These are phyloP conservation scores for Phytophthora fragariaefolia DNA, from an alignment of 352 stramenopile species.

Conservation along the genomic window DNA sequence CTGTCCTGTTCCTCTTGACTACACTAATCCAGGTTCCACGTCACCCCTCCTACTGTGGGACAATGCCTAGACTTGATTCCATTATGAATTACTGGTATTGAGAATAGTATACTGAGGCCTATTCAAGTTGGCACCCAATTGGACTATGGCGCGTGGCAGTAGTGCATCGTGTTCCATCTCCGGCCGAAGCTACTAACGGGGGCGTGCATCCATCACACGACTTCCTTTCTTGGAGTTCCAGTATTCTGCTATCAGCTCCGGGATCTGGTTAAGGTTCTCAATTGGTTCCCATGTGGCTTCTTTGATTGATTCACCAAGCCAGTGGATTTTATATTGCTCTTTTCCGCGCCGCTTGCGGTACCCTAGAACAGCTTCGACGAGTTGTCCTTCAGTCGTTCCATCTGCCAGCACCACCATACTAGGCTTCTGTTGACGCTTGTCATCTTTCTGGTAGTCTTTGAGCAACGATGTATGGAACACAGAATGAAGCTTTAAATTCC, in stretches of 20 bases:
- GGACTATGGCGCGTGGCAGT: no score
- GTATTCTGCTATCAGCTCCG: conserved; percentile 11
- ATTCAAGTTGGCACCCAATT: no score
- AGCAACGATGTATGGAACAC: conserved; percentile 20
- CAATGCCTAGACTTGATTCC: not conserved
- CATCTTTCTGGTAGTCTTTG: conserved; percentile 5
- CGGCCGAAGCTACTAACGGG: no score
- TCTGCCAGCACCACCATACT: conserved; percentile 9
- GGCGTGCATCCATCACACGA: no score
- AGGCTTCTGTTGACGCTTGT: not conserved
- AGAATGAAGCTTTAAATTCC: conserved; percentile 2
- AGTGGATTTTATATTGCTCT: conserved; percentile 24
- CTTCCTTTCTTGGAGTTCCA: conserved; percentile 16
- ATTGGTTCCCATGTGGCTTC: conserved; percentile 19
- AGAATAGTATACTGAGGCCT: no score
- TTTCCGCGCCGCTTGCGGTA: conserved; percentile 11
- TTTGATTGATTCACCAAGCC: conserved; percentile 14
- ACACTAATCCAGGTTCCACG: not conserved
- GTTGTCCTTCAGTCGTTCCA: conserved; percentile 11
- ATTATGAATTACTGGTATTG: no score
- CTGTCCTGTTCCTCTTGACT: not conserved
- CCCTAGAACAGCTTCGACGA: conserved; percentile 14
- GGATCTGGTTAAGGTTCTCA: conserved; percentile 19
- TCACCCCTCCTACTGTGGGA: not conserved
- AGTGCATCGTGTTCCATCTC: no score